Conservation (phyloP, 805 yeast genomes). For the Candida bentonensis region DNA sequence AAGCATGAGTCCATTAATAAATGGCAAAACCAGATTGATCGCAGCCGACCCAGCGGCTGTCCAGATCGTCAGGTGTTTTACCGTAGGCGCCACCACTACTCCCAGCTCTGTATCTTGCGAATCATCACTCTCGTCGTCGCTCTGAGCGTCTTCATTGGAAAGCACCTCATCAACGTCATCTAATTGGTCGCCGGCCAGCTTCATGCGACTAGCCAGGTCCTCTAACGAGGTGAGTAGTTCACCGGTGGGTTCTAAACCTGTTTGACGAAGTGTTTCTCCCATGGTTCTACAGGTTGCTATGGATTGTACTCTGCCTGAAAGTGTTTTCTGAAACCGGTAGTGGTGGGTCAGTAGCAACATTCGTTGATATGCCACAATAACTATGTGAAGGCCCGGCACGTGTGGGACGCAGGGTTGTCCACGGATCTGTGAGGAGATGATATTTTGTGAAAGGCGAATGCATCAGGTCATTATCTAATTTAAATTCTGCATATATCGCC, state of each 20-base stretch:
- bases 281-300: background rate
- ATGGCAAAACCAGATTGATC: slow-evolving; percentile 71
- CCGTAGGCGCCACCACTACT: slow-evolving; percentile 6
- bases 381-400: too few relatives aligned
- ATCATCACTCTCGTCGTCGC: slow-evolving; percentile 2
- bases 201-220: background rate
- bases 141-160: background rate
- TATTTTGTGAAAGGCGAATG: too few relatives aligned
- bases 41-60: slow-evolving; percentile 17
- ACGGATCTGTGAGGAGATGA: too few relatives aligned
- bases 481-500: too few relatives aligned
- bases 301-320: background rate
- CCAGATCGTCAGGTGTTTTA: background rate
- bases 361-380: too few relatives aligned
- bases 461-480: too few relatives aligned
- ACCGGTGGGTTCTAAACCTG: background rate
- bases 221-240: background rate
- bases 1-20: slow-evolving; percentile 85
- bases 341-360: too few relatives aligned
- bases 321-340: too few relatives aligned
- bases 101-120: slow-evolving; percentile 4
- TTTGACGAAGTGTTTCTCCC: background rate
- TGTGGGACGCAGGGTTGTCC: too few relatives aligned
- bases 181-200: background rate
- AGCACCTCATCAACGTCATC: background rate